Conservation (phyloP, 345 rosid species). For the Eucalyptus fibrosa region DNA sequence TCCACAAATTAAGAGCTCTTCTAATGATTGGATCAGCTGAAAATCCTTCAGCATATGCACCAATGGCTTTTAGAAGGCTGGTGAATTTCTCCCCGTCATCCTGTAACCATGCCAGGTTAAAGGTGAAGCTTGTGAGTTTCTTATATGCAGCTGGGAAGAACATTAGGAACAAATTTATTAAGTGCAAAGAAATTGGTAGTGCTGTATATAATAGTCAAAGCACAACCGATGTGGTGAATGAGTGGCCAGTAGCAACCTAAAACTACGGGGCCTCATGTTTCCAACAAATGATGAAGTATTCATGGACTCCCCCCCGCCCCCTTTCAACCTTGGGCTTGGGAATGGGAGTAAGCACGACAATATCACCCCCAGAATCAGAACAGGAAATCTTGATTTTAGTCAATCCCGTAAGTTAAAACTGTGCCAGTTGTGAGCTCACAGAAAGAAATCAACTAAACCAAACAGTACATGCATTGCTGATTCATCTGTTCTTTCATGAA, state of each 20-base stretch:
- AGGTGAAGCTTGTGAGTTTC: neutral
- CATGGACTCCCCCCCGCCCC: neutral
- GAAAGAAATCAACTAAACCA: neutral
- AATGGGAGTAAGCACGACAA: neutral
- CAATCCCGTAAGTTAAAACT: neutral
- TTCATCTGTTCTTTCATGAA: neutral
- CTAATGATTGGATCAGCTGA: conserved; percentile 71
- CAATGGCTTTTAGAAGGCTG: conserved; percentile 62
- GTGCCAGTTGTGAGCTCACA: neutral
- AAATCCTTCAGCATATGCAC: conserved; percentile 86
- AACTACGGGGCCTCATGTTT: neutral
- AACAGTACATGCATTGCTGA: neutral
- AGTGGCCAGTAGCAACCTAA: neutral
- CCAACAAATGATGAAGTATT: neutral
- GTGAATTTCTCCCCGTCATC: conserved; percentile 79
- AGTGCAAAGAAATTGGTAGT: neutral
- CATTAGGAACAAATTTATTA: neutral
- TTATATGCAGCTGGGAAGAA: neutral
- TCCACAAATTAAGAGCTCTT: conserved; percentile 61
- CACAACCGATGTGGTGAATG: neutral
- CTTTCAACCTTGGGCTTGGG: neutral
- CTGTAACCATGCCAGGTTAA: conserved; percentile 15
- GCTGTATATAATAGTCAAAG: neutral
- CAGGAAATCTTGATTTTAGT: neutral
- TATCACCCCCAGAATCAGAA: neutral